Conservation (phyloP, 495 filamentous ascomycete species). For the Penicillium verhagenii region DNA sequence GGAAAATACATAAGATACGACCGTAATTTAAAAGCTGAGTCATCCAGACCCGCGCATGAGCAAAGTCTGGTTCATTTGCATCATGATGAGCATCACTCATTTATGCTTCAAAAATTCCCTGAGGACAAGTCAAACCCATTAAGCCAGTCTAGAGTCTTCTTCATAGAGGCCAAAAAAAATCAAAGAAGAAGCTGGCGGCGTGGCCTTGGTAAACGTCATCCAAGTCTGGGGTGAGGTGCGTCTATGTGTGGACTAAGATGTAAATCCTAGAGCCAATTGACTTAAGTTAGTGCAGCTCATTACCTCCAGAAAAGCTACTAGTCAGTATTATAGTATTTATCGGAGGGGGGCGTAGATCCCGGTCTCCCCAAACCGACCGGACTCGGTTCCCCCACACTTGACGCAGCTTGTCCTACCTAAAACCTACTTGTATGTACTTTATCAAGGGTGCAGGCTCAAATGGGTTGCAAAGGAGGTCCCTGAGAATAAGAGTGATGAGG, state of each 20-base stretch:
- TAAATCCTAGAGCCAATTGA: background rate
- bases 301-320: constrained; percentile 4
- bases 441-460: background rate
- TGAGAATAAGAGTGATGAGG: constrained; percentile 20
- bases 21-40: constrained; percentile 29
- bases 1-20: constrained; percentile 5
- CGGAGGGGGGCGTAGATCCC: constrained; percentile 3
- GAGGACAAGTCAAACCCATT: background rate
- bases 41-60: constrained; percentile 13
- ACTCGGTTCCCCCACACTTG: background rate
- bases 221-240: background rate
- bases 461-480: constrained; percentile 1
- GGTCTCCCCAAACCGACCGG: background rate
- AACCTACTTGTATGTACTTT: too few relatives aligned
- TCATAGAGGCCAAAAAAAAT: too few relatives aligned
- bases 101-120: constrained; percentile 7
- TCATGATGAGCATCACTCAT: constrained; percentile 38
- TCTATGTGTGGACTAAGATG: background rate
- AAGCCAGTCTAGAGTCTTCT: background rate
- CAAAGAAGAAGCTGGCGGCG: too few relatives aligned
- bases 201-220: background rate
- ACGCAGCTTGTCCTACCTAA: constrained; percentile 6
- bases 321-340: background rate
- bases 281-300: background rate
- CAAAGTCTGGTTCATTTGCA: constrained; percentile 27